Base-by-base conservation (phyloP, 768 basidiomycete genomes). In the Gelatoporia subvermispora region DNA sequence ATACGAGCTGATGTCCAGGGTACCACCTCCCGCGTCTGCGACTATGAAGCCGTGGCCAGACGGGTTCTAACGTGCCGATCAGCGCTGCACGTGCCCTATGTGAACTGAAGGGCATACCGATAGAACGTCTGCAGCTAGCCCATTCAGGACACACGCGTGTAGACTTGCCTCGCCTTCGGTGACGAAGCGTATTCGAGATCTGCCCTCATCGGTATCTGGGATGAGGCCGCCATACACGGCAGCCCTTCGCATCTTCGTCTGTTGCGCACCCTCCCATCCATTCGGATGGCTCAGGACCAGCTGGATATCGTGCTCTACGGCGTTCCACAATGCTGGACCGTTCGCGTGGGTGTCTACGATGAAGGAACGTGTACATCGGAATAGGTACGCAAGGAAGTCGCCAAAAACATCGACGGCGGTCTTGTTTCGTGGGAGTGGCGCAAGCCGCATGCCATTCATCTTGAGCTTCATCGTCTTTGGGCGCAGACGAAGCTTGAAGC, bases 291-390 rank as follows among this genome's bases (percentile, higher is more conserved):
- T 83, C 34, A 88, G 68, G 3, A 90, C 85, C 52, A 89, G 79
- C 58, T 89, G 83, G 40, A 86, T 75, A 58, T 83, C 74, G 39
- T 74, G 60, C 59, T 88, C 85, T 22, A 88, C 79, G 3, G 80
- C 73, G n/a, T 75, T 76, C 84, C 86, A 88, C 1, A 89, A 65
- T 18, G 75, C 68, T 18, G 68, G 67, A 0, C 87, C 87, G 51
- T 84, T 84, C n/a, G 85, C 87, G 57, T 90, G 85, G n/a, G 87
- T 89, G 54, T 89, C 85, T 50, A 72, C 74, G 65, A 90, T 87
- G 64, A 88, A 89, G 35, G 72, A 80, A 41, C 78, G 77, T 5
- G 87, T 88, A 65, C 87, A 90, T 43, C 68, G 71, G 65, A 81
- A 88, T 43, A 88, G 73, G 65, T 88, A 90, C 11, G 75, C 72